Evolutionary conservation across 371 early-diverging fungal species (phyloP), one percentile per base, ranked within the genome.

Genomic region (Batkoa obscura): DNA sequence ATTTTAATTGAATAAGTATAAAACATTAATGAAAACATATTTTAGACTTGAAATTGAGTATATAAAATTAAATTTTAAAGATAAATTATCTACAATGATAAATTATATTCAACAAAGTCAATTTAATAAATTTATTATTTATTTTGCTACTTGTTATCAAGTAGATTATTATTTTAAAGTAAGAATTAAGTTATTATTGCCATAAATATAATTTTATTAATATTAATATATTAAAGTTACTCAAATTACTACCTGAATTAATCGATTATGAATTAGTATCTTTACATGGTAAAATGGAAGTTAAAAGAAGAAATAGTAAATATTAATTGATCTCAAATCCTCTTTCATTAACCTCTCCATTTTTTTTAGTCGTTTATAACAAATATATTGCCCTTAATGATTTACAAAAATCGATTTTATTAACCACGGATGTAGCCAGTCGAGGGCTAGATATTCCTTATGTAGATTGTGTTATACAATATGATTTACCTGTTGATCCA

Each of bases 391-490:
- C 23, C 23, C 6, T 15, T 38, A 38, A 15, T 4, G 3, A 2
- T 41, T 15, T 42, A 54, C 15, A 6, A 33, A 15, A 30, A 12
- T 23, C 23, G 10, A 60, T 94, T 9, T 68, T 98, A 54, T 64
- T 98, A 10, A 93, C 94, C 64, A 99, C 99, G 0, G 99, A 99
- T 73, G 87, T 99, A 10, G 96, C 96, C 9, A 89, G 98, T 0
- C 82, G 99, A 55, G 99, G 99, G 8, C 65, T 99, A 37, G 99
- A 99, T 73, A 83, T 99, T 52, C 88, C 94, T 0, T 88, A 93
- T 69, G 89, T 99, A 1, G 98, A 97, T 59, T 79, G 77, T 62
- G 93, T 99, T 2, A 74, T 99, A 33, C 99, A 99, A 64, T 82
- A 84, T 48, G 97, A 96, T 57, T 83, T 95, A 23, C 97, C 98